phyloP scores from a whole-genome alignment of 2,329 filamentous ascomycete species.

The Fusarium chaquense region DNA sequence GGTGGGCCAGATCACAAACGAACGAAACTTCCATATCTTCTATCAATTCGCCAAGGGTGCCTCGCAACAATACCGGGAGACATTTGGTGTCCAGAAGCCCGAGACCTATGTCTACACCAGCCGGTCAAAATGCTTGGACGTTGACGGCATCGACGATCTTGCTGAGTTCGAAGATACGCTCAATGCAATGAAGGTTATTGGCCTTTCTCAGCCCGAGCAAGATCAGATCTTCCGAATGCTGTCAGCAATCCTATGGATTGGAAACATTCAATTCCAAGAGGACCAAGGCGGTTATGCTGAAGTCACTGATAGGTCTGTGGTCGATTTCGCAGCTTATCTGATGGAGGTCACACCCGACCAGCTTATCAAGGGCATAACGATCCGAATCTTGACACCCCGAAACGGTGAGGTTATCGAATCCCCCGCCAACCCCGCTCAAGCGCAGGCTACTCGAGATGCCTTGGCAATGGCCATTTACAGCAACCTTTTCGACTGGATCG shows the following conservation, averaged over 20 bases:
- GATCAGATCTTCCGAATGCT: conserved; percentile 98
- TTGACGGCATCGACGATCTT: conserved; percentile 91
- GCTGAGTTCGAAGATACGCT: conserved; percentile 91
- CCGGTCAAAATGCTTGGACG: conserved; percentile 92
- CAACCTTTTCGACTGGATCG: conserved; percentile 99
- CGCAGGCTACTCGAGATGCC: conserved; percentile 87
- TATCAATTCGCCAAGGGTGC: conserved; percentile 98
- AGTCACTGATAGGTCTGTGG: conserved; percentile 88
- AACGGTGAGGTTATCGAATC: conserved; percentile 76
- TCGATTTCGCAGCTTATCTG: conserved; percentile 94
- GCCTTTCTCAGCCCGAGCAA: conserved; percentile 86
- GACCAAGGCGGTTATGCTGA: conserved; percentile 90
- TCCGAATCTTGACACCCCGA: conserved; percentile 81
- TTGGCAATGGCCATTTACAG: conserved; percentile 96
- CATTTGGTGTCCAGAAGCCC: conserved; percentile 91
- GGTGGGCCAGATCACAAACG: conserved; percentile 92
- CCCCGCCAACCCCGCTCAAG: conserved; percentile 89
- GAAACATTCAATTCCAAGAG: conserved; percentile 91
- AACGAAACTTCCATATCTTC: conserved; percentile 99
- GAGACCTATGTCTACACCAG: conserved; percentile 95
- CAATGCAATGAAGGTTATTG: conserved; percentile 95
- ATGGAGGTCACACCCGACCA: conserved; percentile 86
- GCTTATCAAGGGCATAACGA: conserved; percentile 88
- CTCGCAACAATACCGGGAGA: conserved; percentile 84
- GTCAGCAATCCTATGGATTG: conserved; percentile 90